These are phyloP conservation scores for Danielia oregonensis DNA, from an alignment of 805 yeast genomes.

Conservation along the genomic window DNA sequence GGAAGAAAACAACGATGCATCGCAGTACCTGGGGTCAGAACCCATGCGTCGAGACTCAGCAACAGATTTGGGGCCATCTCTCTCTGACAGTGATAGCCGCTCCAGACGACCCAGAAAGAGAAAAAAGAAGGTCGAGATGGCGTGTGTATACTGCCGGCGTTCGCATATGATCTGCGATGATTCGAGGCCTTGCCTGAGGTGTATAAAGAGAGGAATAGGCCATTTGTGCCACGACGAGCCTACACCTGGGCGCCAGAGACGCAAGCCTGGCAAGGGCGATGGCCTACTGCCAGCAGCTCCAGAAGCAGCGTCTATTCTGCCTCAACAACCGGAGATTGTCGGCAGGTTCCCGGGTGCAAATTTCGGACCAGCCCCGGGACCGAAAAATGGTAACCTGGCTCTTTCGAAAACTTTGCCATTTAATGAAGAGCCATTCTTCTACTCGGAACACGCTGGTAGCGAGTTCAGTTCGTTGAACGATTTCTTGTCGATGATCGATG, in stretches of 20 bases:
- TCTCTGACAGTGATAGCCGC: no score
- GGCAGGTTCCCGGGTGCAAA: background rate
- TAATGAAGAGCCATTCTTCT: constrained; percentile 73
- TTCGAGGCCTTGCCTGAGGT: constrained; percentile 70
- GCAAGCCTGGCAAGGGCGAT: constrained; percentile 11
- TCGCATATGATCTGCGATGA: constrained; percentile 94
- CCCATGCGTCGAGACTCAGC: no score
- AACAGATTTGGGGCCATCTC: no score
- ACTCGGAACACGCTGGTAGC: constrained; percentile 88
- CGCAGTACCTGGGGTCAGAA: no score
- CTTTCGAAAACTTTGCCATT: constrained; percentile 40
- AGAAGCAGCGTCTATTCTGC: background rate
- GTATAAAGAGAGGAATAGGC: constrained; percentile 83
- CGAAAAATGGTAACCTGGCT: constrained; percentile 19
- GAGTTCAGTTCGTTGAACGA: constrained; percentile 89
- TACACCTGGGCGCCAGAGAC: constrained; percentile 36
- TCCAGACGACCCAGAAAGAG: constrained; percentile 24
- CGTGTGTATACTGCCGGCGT: constrained; percentile 89
- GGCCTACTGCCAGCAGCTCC: no score
- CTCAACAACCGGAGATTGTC: background rate
- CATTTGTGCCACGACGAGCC: constrained; percentile 83
- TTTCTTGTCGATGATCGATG: constrained; percentile 85
- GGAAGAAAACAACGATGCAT: no score
- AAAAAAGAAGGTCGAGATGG: constrained; percentile 55
- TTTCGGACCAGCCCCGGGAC: background rate